phyloP scores from a whole-genome alignment of 306 rosid species.

The Lathyrus sativus region DNA sequence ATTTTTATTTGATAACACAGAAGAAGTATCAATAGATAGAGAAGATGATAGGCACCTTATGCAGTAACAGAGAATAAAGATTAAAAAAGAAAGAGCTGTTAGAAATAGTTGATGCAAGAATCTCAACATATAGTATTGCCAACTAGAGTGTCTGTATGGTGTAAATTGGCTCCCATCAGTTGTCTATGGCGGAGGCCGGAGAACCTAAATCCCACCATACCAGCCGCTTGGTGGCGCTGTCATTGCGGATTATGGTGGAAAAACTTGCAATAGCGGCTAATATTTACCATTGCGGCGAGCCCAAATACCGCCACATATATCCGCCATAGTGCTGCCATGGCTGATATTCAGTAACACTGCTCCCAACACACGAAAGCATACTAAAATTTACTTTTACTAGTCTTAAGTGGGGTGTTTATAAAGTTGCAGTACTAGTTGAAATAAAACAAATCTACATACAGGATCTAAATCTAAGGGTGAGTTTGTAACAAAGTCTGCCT shows the following conservation, averaged over 20 bases:
- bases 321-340: too few relatives aligned
- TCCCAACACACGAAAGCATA: neutral
- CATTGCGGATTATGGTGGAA: too few relatives aligned
- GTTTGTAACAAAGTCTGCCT: neutral
- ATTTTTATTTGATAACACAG: slow-evolving; percentile 12
- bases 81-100: neutral
- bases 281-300: too few relatives aligned
- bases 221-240: too few relatives aligned
- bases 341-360: neutral
- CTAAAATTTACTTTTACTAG: neutral
- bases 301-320: too few relatives aligned
- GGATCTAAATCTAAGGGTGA: neutral
- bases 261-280: too few relatives aligned
- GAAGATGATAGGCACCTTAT: neutral
- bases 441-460: neutral
- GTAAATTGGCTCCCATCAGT: neutral
- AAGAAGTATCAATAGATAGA: slow-evolving; percentile 2
- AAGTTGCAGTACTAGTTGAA: neutral
- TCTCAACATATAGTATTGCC: slow-evolving; percentile 9
- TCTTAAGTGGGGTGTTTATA: neutral
- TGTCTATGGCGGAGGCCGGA: too few relatives aligned
- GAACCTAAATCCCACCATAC: too few relatives aligned
- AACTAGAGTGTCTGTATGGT: neutral
- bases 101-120: neutral
- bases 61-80: neutral